Evolutionary conservation across 108 stramenopile genomes (phyloP).

Genomic region (Skeletonema potamos): DNA sequence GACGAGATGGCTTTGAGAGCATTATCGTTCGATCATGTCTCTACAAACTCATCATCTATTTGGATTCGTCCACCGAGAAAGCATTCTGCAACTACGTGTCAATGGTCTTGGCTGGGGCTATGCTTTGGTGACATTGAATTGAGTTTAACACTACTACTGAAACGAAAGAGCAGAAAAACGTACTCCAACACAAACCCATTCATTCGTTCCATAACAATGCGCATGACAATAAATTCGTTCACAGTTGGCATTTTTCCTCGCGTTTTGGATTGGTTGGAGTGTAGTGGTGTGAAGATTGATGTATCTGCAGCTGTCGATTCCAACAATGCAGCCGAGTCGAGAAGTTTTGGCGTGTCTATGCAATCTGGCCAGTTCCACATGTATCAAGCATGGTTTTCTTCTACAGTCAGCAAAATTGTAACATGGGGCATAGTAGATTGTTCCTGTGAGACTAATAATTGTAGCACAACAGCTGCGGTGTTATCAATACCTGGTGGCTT

Average conservation of each 20-base stretch:
- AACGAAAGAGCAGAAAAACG: slow-evolving; percentile 1
- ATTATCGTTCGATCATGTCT: slow-evolving; percentile 34
- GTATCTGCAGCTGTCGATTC: neutral
- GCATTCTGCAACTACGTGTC: slow-evolving; percentile 2
- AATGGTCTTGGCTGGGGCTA: slow-evolving; percentile 17
- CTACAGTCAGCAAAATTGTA: slow-evolving; percentile 10
- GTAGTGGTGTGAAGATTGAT: slow-evolving; percentile 12
- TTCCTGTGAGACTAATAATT: neutral
- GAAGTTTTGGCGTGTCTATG: slow-evolving; percentile 14
- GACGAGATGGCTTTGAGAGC: slow-evolving; percentile 19
- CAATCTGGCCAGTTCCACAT: slow-evolving; percentile 11
- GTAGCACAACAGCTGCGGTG: slow-evolving; percentile 4
- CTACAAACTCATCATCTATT: slow-evolving; percentile 27
- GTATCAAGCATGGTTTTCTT: slow-evolving; percentile 5
- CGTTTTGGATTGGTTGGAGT: slow-evolving; percentile 13
- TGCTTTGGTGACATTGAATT: slow-evolving; percentile 29
- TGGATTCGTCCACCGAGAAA: slow-evolving; percentile 5
- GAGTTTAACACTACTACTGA: slow-evolving; percentile 16
- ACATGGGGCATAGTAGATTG: slow-evolving; percentile 30
- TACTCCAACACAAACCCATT: neutral
- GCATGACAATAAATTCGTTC: slow-evolving; percentile 8
- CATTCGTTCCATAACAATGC: slow-evolving; percentile 22
- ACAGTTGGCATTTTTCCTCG: slow-evolving; percentile 25
- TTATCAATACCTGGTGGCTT: slow-evolving; percentile 24
- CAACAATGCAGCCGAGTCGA: neutral